Percentiles rank a stretch among this genome's conserved stretches.
Conservation (phyloP, 2,329 filamentous ascomycete species). For the Hypoxylon sp. region DNA sequence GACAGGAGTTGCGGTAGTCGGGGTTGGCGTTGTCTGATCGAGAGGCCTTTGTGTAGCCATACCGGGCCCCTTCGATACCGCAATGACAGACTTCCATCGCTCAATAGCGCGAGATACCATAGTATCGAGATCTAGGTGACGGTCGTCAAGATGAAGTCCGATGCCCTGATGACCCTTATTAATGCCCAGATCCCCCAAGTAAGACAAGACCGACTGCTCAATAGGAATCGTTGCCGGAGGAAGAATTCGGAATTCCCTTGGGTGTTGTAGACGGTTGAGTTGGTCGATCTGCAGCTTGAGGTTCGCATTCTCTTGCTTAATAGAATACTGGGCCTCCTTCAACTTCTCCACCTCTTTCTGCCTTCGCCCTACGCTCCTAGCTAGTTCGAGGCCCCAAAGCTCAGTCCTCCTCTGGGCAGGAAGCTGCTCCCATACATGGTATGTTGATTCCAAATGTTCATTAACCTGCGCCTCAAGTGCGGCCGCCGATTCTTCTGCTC, state of each 20-base stretch:
- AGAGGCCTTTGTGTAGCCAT: slow-evolving; percentile 67
- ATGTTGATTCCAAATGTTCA: slow-evolving; percentile 83
- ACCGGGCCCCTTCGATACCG: slow-evolving; percentile 64
- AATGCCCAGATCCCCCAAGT: slow-evolving; percentile 63
- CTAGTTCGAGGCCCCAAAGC: slow-evolving; percentile 74
- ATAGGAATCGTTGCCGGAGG: slow-evolving; percentile 68
- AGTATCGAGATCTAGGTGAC: slow-evolving; percentile 66
- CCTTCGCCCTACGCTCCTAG: slow-evolving; percentile 70
- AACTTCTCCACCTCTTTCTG: slow-evolving; percentile 69
- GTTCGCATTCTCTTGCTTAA: slow-evolving; percentile 70
- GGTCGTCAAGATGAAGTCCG: slow-evolving; percentile 66
- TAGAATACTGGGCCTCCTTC: slow-evolving; percentile 64
- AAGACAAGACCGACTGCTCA: slow-evolving; percentile 63
- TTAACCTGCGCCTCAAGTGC: slow-evolving; percentile 77
- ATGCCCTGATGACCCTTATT: slow-evolving; percentile 57
- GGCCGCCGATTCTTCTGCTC: slow-evolving; percentile 67
- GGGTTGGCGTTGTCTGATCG: slow-evolving; percentile 54
- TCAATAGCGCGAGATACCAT: slow-evolving; percentile 70
- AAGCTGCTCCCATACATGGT: slow-evolving; percentile 80
- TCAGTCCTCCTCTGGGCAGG: slow-evolving; percentile 69
- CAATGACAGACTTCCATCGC: slow-evolving; percentile 73
- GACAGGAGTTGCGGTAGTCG: slow-evolving; percentile 44
- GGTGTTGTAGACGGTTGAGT: slow-evolving; percentile 71
- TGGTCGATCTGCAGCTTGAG: slow-evolving; percentile 72
- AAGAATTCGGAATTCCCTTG: slow-evolving; percentile 69